These are phyloP conservation scores for Colletotrichum viniferum DNA, from an alignment of 2,329 filamentous ascomycete genomes.

Conservation along the genomic window DNA sequence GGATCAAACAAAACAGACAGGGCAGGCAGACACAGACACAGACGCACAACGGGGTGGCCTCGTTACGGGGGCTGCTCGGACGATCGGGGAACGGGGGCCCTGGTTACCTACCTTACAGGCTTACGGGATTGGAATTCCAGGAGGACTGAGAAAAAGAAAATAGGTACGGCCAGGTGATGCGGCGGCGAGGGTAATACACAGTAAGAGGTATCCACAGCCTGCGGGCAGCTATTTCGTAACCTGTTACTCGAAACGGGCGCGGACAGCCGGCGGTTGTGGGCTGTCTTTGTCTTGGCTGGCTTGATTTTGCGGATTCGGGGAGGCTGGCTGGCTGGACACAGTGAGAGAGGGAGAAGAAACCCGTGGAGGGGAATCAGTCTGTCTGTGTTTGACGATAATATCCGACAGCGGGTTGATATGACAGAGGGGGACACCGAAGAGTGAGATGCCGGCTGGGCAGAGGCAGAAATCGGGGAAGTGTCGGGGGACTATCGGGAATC, in stretches of 20 bases:
- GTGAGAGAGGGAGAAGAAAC: neutral
- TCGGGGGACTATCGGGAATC: conserved; percentile 11
- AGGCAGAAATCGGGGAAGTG: neutral
- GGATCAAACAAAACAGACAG: neutral
- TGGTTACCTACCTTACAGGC: neutral
- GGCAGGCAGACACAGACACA: neutral
- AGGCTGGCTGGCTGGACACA: neutral
- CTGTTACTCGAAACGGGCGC: conserved; percentile 3
- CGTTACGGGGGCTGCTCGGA: conserved; percentile 13
- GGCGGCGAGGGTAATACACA: neutral
- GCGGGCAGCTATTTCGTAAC: conserved; percentile 15
- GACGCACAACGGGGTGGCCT: neutral
- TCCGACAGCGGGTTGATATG: neutral
- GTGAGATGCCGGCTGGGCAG: neutral
- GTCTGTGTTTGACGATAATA: neutral
- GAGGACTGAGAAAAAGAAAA: too few species aligned
- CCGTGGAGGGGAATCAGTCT: neutral
- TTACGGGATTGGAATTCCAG: neutral
- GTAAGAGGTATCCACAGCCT: neutral
- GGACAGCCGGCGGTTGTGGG: neutral
- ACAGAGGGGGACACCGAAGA: neutral
- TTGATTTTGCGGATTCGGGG: neutral
- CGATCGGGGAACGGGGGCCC: neutral
- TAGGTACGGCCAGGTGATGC: conserved; percentile 6
- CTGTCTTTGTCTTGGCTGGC: neutral